Evolutionary conservation across 129 eudicot genomes (phyloP).

Genomic region (Flaveria bidentis): DNA sequence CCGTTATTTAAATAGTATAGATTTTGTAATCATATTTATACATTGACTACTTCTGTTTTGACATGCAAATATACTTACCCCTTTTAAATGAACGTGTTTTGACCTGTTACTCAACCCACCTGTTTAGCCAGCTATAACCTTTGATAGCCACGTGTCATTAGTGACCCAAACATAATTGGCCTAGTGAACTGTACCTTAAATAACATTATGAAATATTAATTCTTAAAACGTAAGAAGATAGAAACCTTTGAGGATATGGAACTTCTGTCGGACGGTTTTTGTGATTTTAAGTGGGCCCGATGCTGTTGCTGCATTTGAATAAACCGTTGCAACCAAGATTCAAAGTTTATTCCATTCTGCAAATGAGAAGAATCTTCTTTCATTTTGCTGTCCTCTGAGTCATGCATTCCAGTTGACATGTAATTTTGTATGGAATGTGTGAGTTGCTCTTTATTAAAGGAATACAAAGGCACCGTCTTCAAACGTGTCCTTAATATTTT

Average conservation of each 20-base stretch:
- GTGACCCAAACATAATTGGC: background rate
- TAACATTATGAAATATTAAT: background rate
- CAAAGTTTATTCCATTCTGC: slow-evolving; percentile 65
- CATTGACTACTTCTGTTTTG: too few relatives aligned
- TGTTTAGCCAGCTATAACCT: background rate
- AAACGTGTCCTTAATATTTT: slow-evolving; percentile 83
- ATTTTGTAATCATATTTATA: too few relatives aligned
- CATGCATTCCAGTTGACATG: too few relatives aligned
- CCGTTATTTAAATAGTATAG: too few relatives aligned
- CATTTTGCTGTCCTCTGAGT: slow-evolving; percentile 34
- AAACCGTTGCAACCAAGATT: slow-evolving; percentile 67
- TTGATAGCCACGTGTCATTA: background rate
- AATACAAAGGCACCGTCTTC: slow-evolving; percentile 80
- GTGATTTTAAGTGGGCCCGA: slow-evolving; percentile 58
- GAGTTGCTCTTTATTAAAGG: slow-evolving; percentile 29
- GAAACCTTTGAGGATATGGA: slow-evolving; percentile 64
- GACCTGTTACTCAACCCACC: too few relatives aligned
- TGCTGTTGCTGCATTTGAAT: slow-evolving; percentile 76
- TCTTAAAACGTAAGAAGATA: slow-evolving; percentile 1
- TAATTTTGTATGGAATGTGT: too few relatives aligned
- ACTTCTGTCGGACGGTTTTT: slow-evolving; percentile 40
- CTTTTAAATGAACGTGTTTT: background rate
- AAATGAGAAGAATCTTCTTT: slow-evolving; percentile 24
- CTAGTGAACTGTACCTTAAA: background rate
- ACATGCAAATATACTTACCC: too few relatives aligned